phyloP scores from a whole-genome alignment of 1,284 basidiomycete species.

The Leccinum subspadiceum region DNA sequence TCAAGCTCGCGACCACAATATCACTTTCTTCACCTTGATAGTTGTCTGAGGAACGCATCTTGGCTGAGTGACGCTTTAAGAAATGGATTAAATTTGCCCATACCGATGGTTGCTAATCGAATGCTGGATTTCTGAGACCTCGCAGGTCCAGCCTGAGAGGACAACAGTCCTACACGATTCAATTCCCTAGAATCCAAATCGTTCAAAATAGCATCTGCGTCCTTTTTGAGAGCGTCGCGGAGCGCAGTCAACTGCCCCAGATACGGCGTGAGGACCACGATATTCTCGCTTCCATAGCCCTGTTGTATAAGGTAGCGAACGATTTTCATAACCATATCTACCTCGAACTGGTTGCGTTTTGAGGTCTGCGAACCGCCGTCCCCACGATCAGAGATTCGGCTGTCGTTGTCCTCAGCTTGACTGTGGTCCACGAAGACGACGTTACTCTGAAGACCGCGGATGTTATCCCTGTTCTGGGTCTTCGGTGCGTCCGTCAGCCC shows the following conservation, averaged over 20 bases:
- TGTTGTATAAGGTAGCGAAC: constrained; percentile 64
- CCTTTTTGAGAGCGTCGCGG: constrained; percentile 41
- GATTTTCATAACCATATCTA: constrained; percentile 60
- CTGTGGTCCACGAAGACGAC: constrained; percentile 60
- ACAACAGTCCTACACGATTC: constrained; percentile 16
- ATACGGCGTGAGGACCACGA: constrained; percentile 68
- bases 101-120: constrained; percentile 61
- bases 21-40: constrained; percentile 71
- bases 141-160: constrained; percentile 33
- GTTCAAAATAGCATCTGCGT: constrained; percentile 57
- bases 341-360: constrained; percentile 59
- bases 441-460: constrained; percentile 54
- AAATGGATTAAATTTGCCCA: background rate
- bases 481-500: constrained; percentile 54
- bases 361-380: constrained; percentile 51
- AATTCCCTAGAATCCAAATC: constrained; percentile 50
- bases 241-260: constrained; percentile 58
- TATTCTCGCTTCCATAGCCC: constrained; percentile 56
- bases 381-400: constrained; percentile 39
- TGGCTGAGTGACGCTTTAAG: background rate
- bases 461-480: constrained; percentile 47
- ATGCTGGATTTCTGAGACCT: constrained; percentile 39
- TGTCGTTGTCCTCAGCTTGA: constrained; percentile 49
- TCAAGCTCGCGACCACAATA: constrained; percentile 60
- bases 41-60: constrained; percentile 41